These are phyloP conservation scores for Candida morakotiae DNA, from an alignment of 805 yeast genomes.

Conservation along the genomic window DNA sequence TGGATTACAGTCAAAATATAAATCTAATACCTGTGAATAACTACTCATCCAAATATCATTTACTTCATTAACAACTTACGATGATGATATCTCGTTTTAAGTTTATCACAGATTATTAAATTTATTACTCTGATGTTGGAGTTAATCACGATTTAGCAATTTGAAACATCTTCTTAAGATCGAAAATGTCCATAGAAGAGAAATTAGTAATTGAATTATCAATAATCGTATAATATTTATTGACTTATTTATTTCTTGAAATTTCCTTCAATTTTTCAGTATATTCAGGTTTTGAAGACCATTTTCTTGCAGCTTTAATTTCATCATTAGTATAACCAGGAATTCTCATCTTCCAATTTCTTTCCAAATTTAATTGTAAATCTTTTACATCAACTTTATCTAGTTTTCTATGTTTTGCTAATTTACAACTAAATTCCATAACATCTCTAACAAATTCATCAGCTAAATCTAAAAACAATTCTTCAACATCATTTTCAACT, in stretches of 20 bases:
- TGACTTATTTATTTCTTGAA: constrained; percentile 2
- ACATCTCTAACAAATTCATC: constrained; percentile 93
- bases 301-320: constrained; percentile 69
- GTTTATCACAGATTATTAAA: too few relatives aligned
- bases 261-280: constrained; percentile 47
- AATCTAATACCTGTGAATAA: too few relatives aligned
- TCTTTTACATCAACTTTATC: constrained; percentile 85
- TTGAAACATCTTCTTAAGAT: too few relatives aligned
- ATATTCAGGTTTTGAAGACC: constrained; percentile 61
- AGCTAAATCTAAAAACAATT: constrained; percentile 82
- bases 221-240: too few relatives aligned
- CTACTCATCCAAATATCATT: too few relatives aligned
- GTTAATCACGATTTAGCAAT: too few relatives aligned
- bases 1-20: too few relatives aligned
- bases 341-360: constrained; percentile 90
- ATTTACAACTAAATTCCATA: constrained; percentile 85
- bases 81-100: too few relatives aligned
- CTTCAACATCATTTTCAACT: constrained; percentile 95
- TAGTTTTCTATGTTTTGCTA: constrained; percentile 91
- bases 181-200: too few relatives aligned
- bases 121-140: too few relatives aligned
- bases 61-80: too few relatives aligned
- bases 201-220: too few relatives aligned
- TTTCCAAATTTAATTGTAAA: constrained; percentile 84
- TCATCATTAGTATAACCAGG: constrained; percentile 95